Evolutionary conservation across 2,329 filamentous ascomycete genomes (phyloP), one percentile per base, ranked within the genome.

Genomic region (Pestalotiopsis sp.): DNA sequence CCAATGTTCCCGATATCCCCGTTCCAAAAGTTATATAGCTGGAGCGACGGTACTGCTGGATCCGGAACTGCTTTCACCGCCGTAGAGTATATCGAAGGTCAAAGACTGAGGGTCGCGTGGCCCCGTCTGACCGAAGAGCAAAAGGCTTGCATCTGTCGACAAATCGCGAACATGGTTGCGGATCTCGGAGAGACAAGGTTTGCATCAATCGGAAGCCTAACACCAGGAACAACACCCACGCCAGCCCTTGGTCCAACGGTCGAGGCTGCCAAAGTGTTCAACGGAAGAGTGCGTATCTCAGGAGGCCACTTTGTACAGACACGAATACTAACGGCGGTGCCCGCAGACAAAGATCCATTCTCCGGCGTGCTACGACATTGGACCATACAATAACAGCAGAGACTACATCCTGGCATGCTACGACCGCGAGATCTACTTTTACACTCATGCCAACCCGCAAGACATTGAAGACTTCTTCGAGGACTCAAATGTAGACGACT

Each of bases 331-430:
- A 45, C n/a, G 41, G 4, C 2, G 41, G 12, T 45, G 14, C 41
- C 41, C 41, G 13, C 41, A 45, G 41, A 45, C 41, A 45, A 59
- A 67, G 31, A 69, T 71, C 39, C 69, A 71, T 55, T 39, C 31
- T 12, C 31, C 66, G 7, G 68, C 68, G 3, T 69, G 68, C n/a
- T 71, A 71, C 23, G 63, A 38, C 0, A 70, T 69, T 4, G 66
- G 68, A 2, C 69, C 68, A 14, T 69, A 71, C 60, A 58, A 25
- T 11, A 61, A 66, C 3, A 71, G 66, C 1, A 69, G 68, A 25
- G 69, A 71, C 20, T 71, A 69, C n/a, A 65, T 71, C 13, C 63
- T 71, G 3, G 67, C 63, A 36, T 65, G 59, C 4, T 71, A 69
- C n/a, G 60, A 71, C 25, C 58, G 66, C 2, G 69, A 71, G 36